phyloP scores from a whole-genome alignment of 106 monocot species.

The Dioscorea zingiberensis region DNA sequence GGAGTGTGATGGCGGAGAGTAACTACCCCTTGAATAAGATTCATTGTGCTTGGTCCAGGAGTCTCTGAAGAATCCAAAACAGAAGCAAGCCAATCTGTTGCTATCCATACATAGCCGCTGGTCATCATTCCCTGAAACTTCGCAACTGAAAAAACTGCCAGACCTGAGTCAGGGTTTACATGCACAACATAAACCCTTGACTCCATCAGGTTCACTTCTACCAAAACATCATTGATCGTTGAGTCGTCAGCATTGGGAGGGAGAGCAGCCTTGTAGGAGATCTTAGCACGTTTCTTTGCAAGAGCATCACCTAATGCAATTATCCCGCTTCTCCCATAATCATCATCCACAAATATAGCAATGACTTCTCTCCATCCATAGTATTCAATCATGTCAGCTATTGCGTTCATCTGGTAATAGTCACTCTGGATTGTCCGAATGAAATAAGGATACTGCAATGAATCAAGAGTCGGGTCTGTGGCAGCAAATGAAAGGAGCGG shows the following conservation, averaged over 20 bases:
- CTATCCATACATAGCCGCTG: slow-evolving; percentile 46
- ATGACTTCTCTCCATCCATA: slow-evolving; percentile 37
- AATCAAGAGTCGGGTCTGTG: slow-evolving; percentile 36
- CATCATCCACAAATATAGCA: slow-evolving; percentile 39
- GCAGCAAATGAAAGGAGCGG: slow-evolving; percentile 42
- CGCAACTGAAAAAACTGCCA: slow-evolving; percentile 28
- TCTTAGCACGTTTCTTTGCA: slow-evolving; percentile 19
- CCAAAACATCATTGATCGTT: slow-evolving; percentile 14
- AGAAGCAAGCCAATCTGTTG: slow-evolving; percentile 43
- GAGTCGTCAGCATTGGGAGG: slow-evolving; percentile 11
- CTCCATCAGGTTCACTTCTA: slow-evolving; percentile 27
- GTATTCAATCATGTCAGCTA: slow-evolving; percentile 26
- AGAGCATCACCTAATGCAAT: slow-evolving; percentile 24
- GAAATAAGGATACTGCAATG: slow-evolving; percentile 34
- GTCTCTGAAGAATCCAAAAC: slow-evolving; percentile 21
- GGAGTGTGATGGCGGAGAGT: slow-evolving; percentile 27
- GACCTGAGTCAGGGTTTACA: slow-evolving; percentile 42
- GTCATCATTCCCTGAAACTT: slow-evolving; percentile 29
- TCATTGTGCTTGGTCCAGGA: slow-evolving; percentile 10
- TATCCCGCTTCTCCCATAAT: slow-evolving; percentile 32
- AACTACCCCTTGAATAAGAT: slow-evolving; percentile 34
- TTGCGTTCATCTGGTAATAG: slow-evolving; percentile 39
- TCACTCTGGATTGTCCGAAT: slow-evolving; percentile 25
- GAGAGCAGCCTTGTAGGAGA: slow-evolving; percentile 36
- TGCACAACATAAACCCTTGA: slow-evolving; percentile 44